Evolutionary conservation across 2,329 filamentous ascomycete genomes (phyloP).

Genomic region (Penicillium sp.): DNA sequence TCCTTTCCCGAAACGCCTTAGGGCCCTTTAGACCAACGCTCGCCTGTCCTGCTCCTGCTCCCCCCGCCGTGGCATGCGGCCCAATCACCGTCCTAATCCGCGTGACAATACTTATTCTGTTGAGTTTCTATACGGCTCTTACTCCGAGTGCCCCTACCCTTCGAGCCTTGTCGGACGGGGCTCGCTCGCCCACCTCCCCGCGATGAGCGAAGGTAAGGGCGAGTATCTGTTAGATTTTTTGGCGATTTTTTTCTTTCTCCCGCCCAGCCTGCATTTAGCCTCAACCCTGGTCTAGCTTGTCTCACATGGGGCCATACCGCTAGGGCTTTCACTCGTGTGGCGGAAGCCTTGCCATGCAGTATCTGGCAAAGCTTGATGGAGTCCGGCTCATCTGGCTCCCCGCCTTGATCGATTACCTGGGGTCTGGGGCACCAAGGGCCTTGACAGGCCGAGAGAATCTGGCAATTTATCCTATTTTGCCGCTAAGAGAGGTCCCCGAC

Average conservation of each 20-base stretch:
- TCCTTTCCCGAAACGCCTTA: slow-evolving; percentile 1
- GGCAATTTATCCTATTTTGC: slow-evolving; percentile 5
- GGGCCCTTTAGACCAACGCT: not conserved
- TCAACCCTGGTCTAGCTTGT: not conserved
- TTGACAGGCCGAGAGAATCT: not conserved
- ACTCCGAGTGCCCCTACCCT: not conserved
- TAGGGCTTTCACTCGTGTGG: not conserved
- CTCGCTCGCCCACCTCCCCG: not conserved
- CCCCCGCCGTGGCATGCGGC: not conserved
- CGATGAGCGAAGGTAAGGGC: not conserved
- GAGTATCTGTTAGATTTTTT: too few species aligned
- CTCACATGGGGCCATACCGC: too few species aligned
- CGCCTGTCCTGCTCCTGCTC: not conserved
- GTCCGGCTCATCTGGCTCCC: not conserved
- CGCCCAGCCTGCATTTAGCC: slow-evolving; percentile 1
- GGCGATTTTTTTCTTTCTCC: not conserved
- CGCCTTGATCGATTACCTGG: not conserved
- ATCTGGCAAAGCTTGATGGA: slow-evolving; percentile 1
- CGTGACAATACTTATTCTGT: not conserved
- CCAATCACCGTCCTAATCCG: not conserved
- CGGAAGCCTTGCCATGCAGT: not conserved
- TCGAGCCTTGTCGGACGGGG: too few species aligned
- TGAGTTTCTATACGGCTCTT: not conserved
- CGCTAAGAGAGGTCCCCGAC: not conserved
- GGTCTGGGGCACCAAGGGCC: not conserved